Evolutionary conservation across 1,139 yeast genomes (phyloP).

Genomic region (Geotrichum aggregatum): DNA sequence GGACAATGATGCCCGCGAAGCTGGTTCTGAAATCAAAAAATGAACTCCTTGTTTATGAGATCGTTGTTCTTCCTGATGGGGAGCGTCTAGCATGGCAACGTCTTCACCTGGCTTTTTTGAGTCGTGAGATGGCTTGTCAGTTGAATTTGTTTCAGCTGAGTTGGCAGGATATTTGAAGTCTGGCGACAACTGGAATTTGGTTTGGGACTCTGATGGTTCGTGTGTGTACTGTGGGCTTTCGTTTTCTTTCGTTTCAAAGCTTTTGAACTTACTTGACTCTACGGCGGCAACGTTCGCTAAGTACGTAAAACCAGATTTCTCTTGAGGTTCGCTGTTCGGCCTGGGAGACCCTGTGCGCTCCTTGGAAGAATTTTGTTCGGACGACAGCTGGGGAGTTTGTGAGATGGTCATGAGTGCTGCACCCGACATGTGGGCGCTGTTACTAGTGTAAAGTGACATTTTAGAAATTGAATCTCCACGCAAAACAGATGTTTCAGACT

Average conservation of each 20-base stretch:
- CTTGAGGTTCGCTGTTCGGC: not conserved
- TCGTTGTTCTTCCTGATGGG: slow-evolving; percentile 17
- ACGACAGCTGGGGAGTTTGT: not conserved
- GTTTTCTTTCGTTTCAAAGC: not conserved
- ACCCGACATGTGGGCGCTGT: slow-evolving; percentile 1
- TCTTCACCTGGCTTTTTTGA: not conserved
- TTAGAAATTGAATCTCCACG: slow-evolving; percentile 20
- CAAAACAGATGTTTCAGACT: slow-evolving; percentile 22
- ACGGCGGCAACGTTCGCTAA: slow-evolving; percentile 19
- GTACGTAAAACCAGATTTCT: slow-evolving; percentile 12
- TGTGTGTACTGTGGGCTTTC: not conserved
- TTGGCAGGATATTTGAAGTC: slow-evolving; percentile 12
- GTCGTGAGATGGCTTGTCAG: not conserved
- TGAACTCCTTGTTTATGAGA: slow-evolving; percentile 23
- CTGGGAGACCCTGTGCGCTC: not conserved
- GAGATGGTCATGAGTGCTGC: not conserved
- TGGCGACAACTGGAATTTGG: slow-evolving; percentile 5
- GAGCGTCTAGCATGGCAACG: slow-evolving; percentile 10
- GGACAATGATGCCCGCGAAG: not conserved
- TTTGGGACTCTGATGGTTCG: not conserved
- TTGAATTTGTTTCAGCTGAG: not conserved
- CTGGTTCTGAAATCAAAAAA: slow-evolving; percentile 21
- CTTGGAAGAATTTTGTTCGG: not conserved
- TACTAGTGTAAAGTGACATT: slow-evolving; percentile 20
- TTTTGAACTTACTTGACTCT: slow-evolving; percentile 7